Evolutionary conservation across 2,329 filamentous ascomycete genomes (phyloP).

Genomic region (Domatiomyces globalis): DNA sequence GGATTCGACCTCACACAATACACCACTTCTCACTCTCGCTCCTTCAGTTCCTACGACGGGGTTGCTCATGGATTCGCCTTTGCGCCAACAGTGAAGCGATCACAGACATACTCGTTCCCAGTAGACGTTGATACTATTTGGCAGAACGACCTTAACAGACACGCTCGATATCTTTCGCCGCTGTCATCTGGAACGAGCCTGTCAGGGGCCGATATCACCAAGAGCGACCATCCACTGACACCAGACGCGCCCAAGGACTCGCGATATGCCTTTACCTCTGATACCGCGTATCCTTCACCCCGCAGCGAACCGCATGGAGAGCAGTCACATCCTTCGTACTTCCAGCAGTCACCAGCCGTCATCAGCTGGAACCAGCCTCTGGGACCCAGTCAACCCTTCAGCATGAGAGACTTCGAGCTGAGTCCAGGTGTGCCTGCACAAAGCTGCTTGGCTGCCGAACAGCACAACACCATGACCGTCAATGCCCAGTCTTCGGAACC

Average conservation of each 20-base stretch:
- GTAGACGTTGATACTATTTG: neutral
- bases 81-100: neutral
- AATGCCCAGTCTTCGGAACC: neutral
- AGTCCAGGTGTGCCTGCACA: slow-evolving; percentile 2
- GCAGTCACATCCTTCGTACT: neutral
- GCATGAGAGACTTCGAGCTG: slow-evolving; percentile 13
- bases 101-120: slow-evolving; percentile 1
- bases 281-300: neutral
- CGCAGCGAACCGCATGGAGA: neutral
- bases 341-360: neutral
- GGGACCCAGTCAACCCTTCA: slow-evolving; percentile 4
- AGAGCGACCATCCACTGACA: slow-evolving; percentile 11
- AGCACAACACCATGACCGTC: neutral
- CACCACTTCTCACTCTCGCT: neutral
- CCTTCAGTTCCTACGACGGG: slow-evolving; percentile 5
- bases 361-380: neutral
- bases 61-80: slow-evolving; percentile 10
- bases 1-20: neutral
- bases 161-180: slow-evolving; percentile 10
- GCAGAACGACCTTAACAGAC: slow-evolving; percentile 4
- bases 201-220: slow-evolving; percentile 8
- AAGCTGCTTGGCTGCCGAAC: neutral
- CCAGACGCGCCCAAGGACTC: slow-evolving; percentile 6
- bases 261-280: slow-evolving; percentile 1
- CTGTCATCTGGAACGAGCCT: slow-evolving; percentile 5